These are phyloP conservation scores for Fusarium heterosporum DNA, from an alignment of 2,329 filamentous ascomycete genomes.

Conservation along the genomic window DNA sequence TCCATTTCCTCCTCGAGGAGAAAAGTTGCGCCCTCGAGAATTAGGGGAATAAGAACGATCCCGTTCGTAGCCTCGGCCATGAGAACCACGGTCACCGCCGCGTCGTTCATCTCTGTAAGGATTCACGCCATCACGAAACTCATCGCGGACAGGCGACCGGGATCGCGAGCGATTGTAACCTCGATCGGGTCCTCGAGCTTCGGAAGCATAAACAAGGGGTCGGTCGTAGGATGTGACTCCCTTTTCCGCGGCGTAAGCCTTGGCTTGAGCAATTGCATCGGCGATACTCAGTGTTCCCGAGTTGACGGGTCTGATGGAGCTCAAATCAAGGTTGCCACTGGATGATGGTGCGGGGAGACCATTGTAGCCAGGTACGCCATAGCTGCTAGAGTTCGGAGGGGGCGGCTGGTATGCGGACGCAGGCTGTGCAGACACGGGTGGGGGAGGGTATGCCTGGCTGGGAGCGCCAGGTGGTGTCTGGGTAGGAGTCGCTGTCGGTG, in stretches of 20 bases:
- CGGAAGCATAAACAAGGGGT: slow-evolving; percentile 59
- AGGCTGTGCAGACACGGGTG: slow-evolving; percentile 52
- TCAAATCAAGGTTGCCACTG: slow-evolving; percentile 83
- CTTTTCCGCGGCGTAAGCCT: slow-evolving; percentile 83
- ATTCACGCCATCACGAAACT: slow-evolving; percentile 80
- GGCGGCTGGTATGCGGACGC: slow-evolving; percentile 55
- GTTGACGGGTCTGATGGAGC: slow-evolving; percentile 80
- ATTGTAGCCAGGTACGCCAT: slow-evolving; percentile 54
- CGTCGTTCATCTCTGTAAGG: slow-evolving; percentile 89
- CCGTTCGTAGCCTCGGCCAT: slow-evolving; percentile 59
- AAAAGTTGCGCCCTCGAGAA: slow-evolving; percentile 67
- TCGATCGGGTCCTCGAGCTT: slow-evolving; percentile 55
- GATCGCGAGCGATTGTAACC: slow-evolving; percentile 75
- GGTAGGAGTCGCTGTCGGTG: slow-evolving; percentile 55
- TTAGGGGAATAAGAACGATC: slow-evolving; percentile 80
- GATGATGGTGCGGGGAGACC: slow-evolving; percentile 74
- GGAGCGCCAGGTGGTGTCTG: slow-evolving; percentile 56
- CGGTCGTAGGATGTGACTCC: slow-evolving; percentile 74
- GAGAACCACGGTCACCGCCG: slow-evolving; percentile 65
- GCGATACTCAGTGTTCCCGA: slow-evolving; percentile 86
- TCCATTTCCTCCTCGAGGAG: slow-evolving; percentile 66
- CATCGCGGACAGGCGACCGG: slow-evolving; percentile 78
- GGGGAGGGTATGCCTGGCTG: slow-evolving; percentile 55
- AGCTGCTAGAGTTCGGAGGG: slow-evolving; percentile 44
- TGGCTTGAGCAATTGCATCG: slow-evolving; percentile 86